phyloP scores from a whole-genome alignment of 2,329 filamentous ascomycete genomes.

The Beauveria asiatica region DNA sequence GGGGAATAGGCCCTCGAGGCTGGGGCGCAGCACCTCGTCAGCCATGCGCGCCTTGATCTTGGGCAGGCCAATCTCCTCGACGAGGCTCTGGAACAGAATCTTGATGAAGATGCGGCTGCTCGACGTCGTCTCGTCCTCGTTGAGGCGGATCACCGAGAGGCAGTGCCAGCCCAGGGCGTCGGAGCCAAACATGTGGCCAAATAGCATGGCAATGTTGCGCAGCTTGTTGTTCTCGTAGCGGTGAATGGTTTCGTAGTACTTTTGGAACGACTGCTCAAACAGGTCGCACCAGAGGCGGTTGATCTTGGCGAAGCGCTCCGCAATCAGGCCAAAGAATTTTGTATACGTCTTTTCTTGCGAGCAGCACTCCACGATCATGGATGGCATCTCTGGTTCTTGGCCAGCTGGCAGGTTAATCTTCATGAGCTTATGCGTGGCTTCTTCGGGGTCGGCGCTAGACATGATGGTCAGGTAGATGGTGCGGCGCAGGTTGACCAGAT shows the following conservation, averaged over 20 bases:
- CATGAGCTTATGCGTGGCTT: conserved; percentile 95
- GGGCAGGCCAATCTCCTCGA: conserved; percentile 76
- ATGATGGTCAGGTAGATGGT: conserved; percentile 98
- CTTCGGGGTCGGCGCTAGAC: conserved; percentile 92
- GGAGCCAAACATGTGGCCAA: conserved; percentile 79
- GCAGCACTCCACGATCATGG: conserved; percentile 96
- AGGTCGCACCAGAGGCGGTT: conserved; percentile 91
- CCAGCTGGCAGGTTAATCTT: conserved; percentile 82
- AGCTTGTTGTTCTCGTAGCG: conserved; percentile 93
- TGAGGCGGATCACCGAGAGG: conserved; percentile 75
- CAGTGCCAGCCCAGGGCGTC: conserved; percentile 92
- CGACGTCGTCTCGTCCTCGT: conserved; percentile 93
- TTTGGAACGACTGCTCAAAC: conserved; percentile 81
- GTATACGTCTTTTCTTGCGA: conserved; percentile 95
- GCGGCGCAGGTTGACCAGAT: conserved; percentile 84
- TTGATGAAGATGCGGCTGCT: conserved; percentile 98
- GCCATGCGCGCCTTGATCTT: conserved; percentile 68
- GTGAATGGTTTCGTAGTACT: conserved; percentile 96
- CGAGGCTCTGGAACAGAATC: conserved; percentile 88
- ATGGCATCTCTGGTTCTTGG: conserved; percentile 81
- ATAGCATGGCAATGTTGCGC: conserved; percentile 90
- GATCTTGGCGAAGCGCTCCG: conserved; percentile 90
- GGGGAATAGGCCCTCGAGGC: conserved; percentile 81
- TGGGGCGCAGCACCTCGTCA: conserved; percentile 70
- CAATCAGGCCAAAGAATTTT: conserved; percentile 93